Conservation (phyloP, 805 yeast species). For the Metschnikowia sp. region DNA sequence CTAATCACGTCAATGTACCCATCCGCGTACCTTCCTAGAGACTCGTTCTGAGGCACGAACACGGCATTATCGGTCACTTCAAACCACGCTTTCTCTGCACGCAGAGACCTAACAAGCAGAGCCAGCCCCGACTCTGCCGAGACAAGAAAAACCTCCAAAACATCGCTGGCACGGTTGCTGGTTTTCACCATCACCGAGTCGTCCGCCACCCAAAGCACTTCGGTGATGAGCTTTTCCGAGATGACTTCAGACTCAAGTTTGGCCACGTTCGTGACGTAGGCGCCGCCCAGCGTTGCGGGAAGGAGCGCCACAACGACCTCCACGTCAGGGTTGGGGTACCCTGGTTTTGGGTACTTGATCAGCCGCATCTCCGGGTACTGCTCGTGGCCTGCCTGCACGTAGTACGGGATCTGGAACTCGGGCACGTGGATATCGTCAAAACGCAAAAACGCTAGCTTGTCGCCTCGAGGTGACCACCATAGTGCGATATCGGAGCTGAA, state of each 20-base stretch:
- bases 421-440: slow-evolving; percentile 75
- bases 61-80: slow-evolving; percentile 38
- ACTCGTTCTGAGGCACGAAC: slow-evolving; percentile 34
- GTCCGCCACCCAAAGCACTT: slow-evolving; percentile 55
- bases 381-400: slow-evolving; percentile 48
- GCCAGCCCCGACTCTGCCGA: slow-evolving; percentile 29
- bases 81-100: slow-evolving; percentile 60
- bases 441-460: slow-evolving; percentile 58
- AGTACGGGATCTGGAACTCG: slow-evolving; percentile 71
- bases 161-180: slow-evolving; percentile 60
- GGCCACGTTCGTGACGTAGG: slow-evolving; percentile 9
- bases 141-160: slow-evolving; percentile 47
- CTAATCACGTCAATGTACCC: slow-evolving; percentile 81
- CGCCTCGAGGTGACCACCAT: slow-evolving; percentile 86
- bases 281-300: slow-evolving; percentile 11
- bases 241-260: slow-evolving; percentile 10
- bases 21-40: slow-evolving; percentile 35
- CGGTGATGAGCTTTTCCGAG: slow-evolving; percentile 47
- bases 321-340: slow-evolving; percentile 71
- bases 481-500: slow-evolving; percentile 63
- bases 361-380: slow-evolving; percentile 55
- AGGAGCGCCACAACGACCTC: slow-evolving; percentile 17
- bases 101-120: slow-evolving; percentile 39
- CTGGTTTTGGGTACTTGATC: slow-evolving; percentile 73
- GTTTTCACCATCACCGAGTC: slow-evolving; percentile 53